Base-by-base conservation (phyloP, 257 asterid genomes). In the Solanum piurae region DNA sequence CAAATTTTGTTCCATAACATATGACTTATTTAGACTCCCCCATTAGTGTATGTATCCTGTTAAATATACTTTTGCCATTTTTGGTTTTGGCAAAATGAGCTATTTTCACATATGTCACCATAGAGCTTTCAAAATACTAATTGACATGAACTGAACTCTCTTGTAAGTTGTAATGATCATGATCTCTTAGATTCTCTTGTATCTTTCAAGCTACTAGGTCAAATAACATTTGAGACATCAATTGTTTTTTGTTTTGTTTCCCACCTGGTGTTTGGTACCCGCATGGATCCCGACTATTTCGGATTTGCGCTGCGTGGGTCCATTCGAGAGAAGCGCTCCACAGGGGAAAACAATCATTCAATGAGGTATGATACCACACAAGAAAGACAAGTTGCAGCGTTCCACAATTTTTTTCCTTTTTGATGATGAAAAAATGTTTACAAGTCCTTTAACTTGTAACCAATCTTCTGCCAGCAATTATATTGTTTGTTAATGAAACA, bases 231-330 rank as follows among this genome's bases (percentile, higher is more conserved):
- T 58, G 66, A 20, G 25, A 58, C 66, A 58, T 20, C 5, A 58
- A 0, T 58, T 62, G 25, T 55, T 55, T 55, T 55, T 1, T 55
- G 44, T 40, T 55, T 55, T 46, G 55, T 46, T 46, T 46, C 55
- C 55, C 6, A 46, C 10, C 1, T 20, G 4, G 4, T 55, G 16
- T 55, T 7, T 18, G 64, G 1, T 55, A 18, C 10, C 0, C 0
- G n/a, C 0, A 18, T 55, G 11, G 0, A 18, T 10, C 8, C 62
- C 0, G 4, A 18, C 64, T 18, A 55, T 55, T 55, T 18, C 0
- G 10, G n/a, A 55, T 55, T 55, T 0, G 4, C 10, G 10, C 0
- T 55, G 64, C 0, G n/a, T 55, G 64, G 62, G 0, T 55, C n/a
- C 62, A 55, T 55, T 18, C 64, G 21, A 23, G 60, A 52, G 23